These are phyloP conservation scores for Didymella arachidicola DNA, from an alignment of 2,329 filamentous ascomycete species.

Conservation along the genomic window DNA sequence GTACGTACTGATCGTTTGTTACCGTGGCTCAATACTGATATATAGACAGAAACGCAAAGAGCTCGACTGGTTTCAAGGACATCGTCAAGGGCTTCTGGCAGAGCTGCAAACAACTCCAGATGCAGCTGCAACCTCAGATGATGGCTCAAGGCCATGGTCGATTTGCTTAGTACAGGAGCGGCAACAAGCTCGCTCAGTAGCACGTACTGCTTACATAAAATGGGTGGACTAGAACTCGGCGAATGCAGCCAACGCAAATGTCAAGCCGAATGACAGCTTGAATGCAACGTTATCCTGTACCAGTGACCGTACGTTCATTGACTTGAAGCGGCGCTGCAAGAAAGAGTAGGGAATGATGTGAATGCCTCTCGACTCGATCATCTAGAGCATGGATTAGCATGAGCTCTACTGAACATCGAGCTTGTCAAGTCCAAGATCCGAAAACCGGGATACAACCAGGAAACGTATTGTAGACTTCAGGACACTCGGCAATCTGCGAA, in stretches of 20 bases:
- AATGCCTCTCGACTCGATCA: slow-evolving; percentile 61
- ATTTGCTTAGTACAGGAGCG: slow-evolving; percentile 13
- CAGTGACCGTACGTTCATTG: slow-evolving; percentile 59
- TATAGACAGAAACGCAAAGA: slow-evolving; percentile 47
- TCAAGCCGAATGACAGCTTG: slow-evolving; percentile 73
- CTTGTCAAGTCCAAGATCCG: background rate
- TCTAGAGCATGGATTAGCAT: slow-evolving; percentile 47
- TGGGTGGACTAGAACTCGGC: slow-evolving; percentile 56
- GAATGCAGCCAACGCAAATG: slow-evolving; percentile 76
- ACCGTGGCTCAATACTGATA: slow-evolving; percentile 25
- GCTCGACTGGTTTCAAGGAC: slow-evolving; percentile 44
- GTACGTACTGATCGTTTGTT: slow-evolving; percentile 22
- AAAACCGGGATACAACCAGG: background rate
- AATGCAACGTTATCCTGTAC: slow-evolving; percentile 68
- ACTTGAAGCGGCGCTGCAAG: slow-evolving; percentile 60
- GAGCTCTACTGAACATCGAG: background rate
- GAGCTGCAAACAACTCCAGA: slow-evolving; percentile 48
- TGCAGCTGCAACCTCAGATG: slow-evolving; percentile 45
- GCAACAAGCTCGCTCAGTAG: slow-evolving; percentile 10
- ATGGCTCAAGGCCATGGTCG: slow-evolving; percentile 33
- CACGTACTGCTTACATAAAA: slow-evolving; percentile 10
- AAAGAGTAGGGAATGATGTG: slow-evolving; percentile 58
- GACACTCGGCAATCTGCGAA: no score
- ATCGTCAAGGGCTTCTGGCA: slow-evolving; percentile 48
- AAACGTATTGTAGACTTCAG: no score